These are phyloP conservation scores for Fusarium coffeatum DNA, from an alignment of 2,329 filamentous ascomycete genomes.

Conservation along the genomic window DNA sequence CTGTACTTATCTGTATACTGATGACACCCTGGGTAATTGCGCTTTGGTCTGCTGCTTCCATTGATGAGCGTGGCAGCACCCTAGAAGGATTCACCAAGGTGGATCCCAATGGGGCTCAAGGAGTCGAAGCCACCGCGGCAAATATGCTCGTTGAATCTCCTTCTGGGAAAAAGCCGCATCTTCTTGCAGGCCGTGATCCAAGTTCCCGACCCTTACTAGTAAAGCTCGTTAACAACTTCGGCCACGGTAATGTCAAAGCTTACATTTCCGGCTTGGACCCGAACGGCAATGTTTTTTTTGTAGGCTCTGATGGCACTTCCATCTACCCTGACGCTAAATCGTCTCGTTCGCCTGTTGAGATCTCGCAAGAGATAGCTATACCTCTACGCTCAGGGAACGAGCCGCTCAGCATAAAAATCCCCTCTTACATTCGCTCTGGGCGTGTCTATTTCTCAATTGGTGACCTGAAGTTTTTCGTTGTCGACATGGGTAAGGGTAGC, in stretches of 20 bases:
- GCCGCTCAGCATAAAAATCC: constrained; percentile 50
- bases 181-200: no score
- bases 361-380: background rate
- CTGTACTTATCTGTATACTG: no score
- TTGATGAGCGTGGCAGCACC: no score
- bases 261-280: background rate
- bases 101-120: no score
- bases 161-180: no score
- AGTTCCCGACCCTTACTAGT: no score
- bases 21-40: no score
- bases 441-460: constrained; percentile 60
- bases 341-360: background rate
- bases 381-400: background rate
- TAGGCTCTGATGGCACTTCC: background rate
- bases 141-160: no score
- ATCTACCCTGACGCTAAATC: background rate
- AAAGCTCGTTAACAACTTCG: background rate
- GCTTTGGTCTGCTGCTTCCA: no score
- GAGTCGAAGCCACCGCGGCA: no score
- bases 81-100: no score
- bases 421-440: constrained; percentile 54
- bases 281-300: background rate
- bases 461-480: constrained; percentile 56
- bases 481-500: constrained; percentile 46
- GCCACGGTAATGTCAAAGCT: background rate